phyloP scores from a whole-genome alignment of 2,329 filamentous ascomycete species.

The Colletotrichum trifolii region DNA sequence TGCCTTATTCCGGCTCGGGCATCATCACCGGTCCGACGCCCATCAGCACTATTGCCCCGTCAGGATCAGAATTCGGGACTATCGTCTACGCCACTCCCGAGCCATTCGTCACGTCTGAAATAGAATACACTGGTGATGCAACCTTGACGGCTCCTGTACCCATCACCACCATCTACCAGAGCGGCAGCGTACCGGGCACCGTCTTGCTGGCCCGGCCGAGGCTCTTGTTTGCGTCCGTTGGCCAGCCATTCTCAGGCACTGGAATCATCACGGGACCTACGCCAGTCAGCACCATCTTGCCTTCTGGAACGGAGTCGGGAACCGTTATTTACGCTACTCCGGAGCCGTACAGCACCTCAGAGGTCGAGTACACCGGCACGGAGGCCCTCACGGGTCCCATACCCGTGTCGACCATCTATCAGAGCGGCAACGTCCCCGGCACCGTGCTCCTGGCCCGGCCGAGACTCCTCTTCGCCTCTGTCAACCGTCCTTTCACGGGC shows the following conservation, averaged over 20 bases:
- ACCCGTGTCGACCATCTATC: slow-evolving; percentile 15
- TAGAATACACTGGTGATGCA: background rate
- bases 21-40: slow-evolving; percentile 16
- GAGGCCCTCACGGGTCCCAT: background rate
- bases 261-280: slow-evolving; percentile 14
- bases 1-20: slow-evolving; percentile 8
- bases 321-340: slow-evolving; percentile 29
- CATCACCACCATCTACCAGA: slow-evolving; percentile 15
- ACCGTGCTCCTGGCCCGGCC: slow-evolving; percentile 23
- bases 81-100: slow-evolving; percentile 13
- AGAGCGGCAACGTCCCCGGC: slow-evolving; percentile 22
- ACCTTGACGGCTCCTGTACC: background rate
- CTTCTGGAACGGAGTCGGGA: slow-evolving; percentile 11
- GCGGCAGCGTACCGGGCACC: slow-evolving; percentile 20
- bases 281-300: background rate
- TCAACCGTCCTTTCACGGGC: slow-evolving; percentile 1
- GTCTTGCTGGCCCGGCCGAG: slow-evolving; percentile 12
- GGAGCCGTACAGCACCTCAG: slow-evolving; percentile 18
- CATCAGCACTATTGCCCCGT: background rate
- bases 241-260: background rate
- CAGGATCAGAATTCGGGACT: background rate
- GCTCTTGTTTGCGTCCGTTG: slow-evolving; percentile 7
- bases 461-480: background rate
- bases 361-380: slow-evolving; percentile 12
- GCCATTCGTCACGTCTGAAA: background rate